Base-by-base conservation (phyloP, 495 filamentous ascomycete species). In the Aspergillus cavernicola region DNA sequence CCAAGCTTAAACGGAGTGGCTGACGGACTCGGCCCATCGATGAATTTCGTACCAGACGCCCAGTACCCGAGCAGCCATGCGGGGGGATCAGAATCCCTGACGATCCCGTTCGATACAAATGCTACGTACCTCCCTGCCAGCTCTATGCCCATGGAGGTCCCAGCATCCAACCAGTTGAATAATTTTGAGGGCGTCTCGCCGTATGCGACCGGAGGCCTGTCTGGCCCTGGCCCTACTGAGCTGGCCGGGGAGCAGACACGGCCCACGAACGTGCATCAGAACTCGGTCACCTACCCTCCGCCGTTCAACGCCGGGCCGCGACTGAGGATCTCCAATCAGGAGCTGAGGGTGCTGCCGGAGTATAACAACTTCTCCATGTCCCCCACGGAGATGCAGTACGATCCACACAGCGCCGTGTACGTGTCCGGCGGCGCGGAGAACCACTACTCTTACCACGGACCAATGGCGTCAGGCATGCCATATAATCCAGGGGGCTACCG, bases 271-370 rank as follows among this genome's bases (percentile, higher is more conserved):
- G 55, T 65, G 52, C 70, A 29, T 10, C 44, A 66, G 52, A 64
- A 58, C 48, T 68, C 69, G 15, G 64, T 67, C 51, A 66, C 70
- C 41, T 74, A 74, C 41, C 71, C 71, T 41, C 69, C 67, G n/a
- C 66, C 66, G 11, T 74, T 55, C 47, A 70, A 71, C 49, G 46
- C 68, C 18, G 57, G 65, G 29, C 65, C 61, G 24, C 53, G 65
- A 32, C 44, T 54, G 6, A 58, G 53, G 28, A 53, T 57, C n/a
- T 52, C 62, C 28, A 59, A 64, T 41, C 41, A 41, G n/a, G 50
- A 66, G 35, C 31, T 61, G 46, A 53, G 59, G 36, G 56, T 59
- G 18, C 46, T 65, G 45, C 66, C 55, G 40, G 50, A 65, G 40
- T 64, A 65, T 31, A 69, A 63, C 53, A 42, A 33, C 32, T 56